Conservation (phyloP, 1,139 yeast genomes). For the Scheffersomyces cryptocercus region DNA sequence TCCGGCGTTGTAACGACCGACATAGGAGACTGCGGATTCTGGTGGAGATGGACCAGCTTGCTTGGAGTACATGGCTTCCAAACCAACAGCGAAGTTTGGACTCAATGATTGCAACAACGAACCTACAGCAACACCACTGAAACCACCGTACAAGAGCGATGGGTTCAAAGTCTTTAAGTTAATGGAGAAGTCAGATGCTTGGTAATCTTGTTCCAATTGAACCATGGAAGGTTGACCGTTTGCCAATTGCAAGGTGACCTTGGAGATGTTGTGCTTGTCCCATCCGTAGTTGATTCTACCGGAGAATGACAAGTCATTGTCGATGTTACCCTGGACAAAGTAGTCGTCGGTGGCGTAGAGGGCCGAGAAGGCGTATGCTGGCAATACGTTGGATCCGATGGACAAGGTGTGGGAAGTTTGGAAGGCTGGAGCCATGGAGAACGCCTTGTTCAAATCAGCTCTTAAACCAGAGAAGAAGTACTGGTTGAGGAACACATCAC, state of each 20-base stretch:
- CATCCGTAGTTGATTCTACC: constrained; percentile 94
- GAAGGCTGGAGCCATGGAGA: constrained; percentile 90
- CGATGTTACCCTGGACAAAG: constrained; percentile 89
- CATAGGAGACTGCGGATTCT: constrained; percentile 88
- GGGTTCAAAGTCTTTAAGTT: constrained; percentile 94
- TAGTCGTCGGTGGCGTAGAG: constrained; percentile 84
- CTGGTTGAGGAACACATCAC: constrained; percentile 88
- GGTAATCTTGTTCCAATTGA: constrained; percentile 95
- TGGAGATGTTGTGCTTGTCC: constrained; percentile 77
- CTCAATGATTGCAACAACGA: constrained; percentile 89
- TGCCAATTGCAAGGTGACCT: constrained; percentile 86
- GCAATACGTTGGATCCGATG: constrained; percentile 82
- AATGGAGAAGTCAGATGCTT: constrained; percentile 83
- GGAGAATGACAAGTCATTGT: constrained; percentile 79
- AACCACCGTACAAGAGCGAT: constrained; percentile 67
- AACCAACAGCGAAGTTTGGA: constrained; percentile 81
- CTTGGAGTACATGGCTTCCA: constrained; percentile 88
- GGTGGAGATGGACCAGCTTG: constrained; percentile 78
- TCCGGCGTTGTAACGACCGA: constrained; percentile 84
- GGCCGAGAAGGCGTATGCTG: constrained; percentile 91
- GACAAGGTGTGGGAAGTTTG: constrained; percentile 96
- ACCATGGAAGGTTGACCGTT: constrained; percentile 91
- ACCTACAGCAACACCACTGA: constrained; percentile 90
- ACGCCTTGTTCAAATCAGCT: constrained; percentile 94
- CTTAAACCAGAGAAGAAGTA: constrained; percentile 94